Base-by-base conservation (phyloP, 208 protist genomes). In the Trypanosomatidae sp. region DNA sequence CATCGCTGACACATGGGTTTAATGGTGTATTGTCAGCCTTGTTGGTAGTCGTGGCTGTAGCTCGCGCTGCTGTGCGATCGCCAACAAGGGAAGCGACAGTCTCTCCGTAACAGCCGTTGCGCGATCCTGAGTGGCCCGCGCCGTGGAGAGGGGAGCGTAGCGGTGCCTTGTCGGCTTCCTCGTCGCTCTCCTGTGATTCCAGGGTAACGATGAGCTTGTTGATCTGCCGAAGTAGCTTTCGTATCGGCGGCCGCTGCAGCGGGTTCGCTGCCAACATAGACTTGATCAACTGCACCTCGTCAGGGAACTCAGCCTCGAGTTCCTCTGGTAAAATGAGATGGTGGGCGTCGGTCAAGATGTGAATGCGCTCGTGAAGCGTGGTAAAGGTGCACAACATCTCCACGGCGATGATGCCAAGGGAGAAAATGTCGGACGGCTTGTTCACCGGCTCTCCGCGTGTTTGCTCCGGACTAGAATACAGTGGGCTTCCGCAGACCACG, bases 381-480 rank as follows among this genome's bases (percentile, higher is more conserved):
- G 69, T 80, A 76, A 96, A 96, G 13, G 71, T 68, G 74, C 82
- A 89, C 62, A 93, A 87, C 76, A 93, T 82, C 81, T 96, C 91
- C 60, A 96, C 84, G 2, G 84, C 89, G 43, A 96, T 88, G 47
- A 96, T 73, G 28, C 89, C 91, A 8, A 96, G 71, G 15, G 89
- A 93, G 73, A 87, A 96, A 68, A 96, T 85, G 71, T 96, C 91
- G 9, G 88, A 83, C 1, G 85, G 77, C 60, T 87, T 86, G 36
- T 76, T 74, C 0, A 84, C 83, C 13, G 80, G 79, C 7, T 87
- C 74, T 0, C 89, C 89, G 17, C 73, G 73, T 44, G 74, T 83
- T 79, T 94, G 91, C 77, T 96, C 91, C 0, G 91, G 91, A 67
- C 91, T 96, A 67, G 80, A 91, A 71, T 96, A 96, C 2, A 94